A percentile compares a stretch with the other conserved stretches of the same genome.
Evolutionary conservation across 768 basidiomycete species (phyloP).

Genomic region (Amanita thiersii): DNA sequence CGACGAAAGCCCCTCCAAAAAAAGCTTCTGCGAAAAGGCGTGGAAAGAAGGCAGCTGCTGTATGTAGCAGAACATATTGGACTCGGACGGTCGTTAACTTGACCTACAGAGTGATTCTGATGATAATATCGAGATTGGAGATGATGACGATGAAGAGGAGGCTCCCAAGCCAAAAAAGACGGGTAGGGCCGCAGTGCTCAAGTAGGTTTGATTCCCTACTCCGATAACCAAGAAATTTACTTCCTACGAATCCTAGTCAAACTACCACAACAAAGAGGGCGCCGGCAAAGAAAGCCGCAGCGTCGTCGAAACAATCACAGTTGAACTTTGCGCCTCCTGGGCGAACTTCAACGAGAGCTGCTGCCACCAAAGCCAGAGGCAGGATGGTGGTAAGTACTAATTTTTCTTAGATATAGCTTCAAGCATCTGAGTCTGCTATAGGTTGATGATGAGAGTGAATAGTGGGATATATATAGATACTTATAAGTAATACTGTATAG

Average conservation of each 20-base stretch:
- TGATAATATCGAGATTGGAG: conserved; percentile 44
- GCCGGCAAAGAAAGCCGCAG: conserved; percentile 40
- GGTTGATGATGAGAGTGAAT: conserved; percentile 20
- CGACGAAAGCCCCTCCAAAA: conserved; percentile 26
- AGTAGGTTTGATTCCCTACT: conserved; percentile 28
- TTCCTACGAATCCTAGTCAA: conserved; percentile 18
- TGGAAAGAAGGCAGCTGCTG: conserved; percentile 43
- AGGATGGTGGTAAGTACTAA: conserved; percentile 43
- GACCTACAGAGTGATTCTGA: conserved; percentile 34
- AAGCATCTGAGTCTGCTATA: conserved; percentile 2
- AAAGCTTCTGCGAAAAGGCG: conserved; percentile 37
- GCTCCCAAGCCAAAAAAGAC: conserved; percentile 50
- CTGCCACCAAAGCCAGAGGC: conserved; percentile 59
- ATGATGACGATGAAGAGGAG: conserved; percentile 40
- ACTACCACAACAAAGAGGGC: conserved; percentile 31
- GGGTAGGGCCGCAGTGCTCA: conserved; percentile 56
- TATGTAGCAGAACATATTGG: conserved; percentile 10
- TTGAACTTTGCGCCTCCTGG: conserved; percentile 57
- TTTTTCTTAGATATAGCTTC: background rate
- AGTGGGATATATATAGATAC: conserved; percentile 5
- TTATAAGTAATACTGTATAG: background rate
- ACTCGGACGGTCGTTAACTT: background rate
- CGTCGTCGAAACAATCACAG: conserved; percentile 44
- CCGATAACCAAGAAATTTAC: background rate
- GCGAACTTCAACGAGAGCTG: conserved; percentile 51